Evolutionary conservation across 352 stramenopile genomes (phyloP), one percentile per base, ranked within the genome.

Genomic region (Pythium rishiriense): DNA sequence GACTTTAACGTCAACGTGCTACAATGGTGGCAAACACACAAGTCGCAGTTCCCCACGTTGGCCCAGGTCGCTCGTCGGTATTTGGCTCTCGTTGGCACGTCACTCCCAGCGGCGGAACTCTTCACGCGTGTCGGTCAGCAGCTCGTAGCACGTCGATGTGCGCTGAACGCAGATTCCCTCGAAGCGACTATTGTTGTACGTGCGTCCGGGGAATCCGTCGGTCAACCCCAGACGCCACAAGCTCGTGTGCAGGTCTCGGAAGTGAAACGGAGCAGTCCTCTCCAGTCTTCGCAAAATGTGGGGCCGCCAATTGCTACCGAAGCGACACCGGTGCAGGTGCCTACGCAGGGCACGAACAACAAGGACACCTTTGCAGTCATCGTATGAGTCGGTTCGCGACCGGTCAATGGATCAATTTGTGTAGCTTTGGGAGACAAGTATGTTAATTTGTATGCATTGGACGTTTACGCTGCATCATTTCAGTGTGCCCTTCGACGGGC

Each of bases 1-100:
- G 54, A 61, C 5, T 69, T 69, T 41, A 28, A 26, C n/a, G 62
- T 69, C 46, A 51, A 69, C 28, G 62, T 69, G 37, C 28, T 69
- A 1, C 31, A 61, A 21, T 69, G 62, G 62, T 69, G 62, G 62
- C 45, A 58, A 39, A 31, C 53, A 1, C 62, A 54, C 33, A 47
- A 61, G 31, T 28, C 62, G 0, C 42, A 69, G 35, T 63, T 63
- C 47, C 62, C 62, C 10, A 58, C 28, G 33, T 29, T 69, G 33
- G 19, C 62, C 14, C 47, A n/a, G 1, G 33, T 69, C 35, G 62
- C 54, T 9, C 62, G 62, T 11, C 46, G 55, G 21, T 62, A 37
- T 33, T 39, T 68, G 29, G 45, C 15, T 0, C 31, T 68, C 14
- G 52, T 68, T 5, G 61, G 51, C 15, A 62, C 61, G 8, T 62